These are phyloP conservation scores for Carex parvula DNA, from an alignment of 176 grass and related monocot genomes.

Conservation along the genomic window DNA sequence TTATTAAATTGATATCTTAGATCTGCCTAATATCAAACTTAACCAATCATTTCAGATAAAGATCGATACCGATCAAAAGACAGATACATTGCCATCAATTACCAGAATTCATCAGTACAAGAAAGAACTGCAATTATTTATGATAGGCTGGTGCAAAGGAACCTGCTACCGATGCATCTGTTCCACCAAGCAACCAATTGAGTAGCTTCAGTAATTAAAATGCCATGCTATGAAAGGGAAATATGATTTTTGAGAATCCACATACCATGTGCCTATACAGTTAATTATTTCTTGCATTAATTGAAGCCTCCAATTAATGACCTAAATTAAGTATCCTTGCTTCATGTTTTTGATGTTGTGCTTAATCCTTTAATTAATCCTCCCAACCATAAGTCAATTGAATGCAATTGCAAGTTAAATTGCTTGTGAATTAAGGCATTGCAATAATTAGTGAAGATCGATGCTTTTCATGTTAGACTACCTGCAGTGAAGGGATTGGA, in stretches of 20 bases:
- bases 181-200: background rate
- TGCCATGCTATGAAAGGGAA: background rate
- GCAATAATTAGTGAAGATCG: background rate
- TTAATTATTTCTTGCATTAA: background rate
- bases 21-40: background rate
- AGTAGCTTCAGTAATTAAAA: background rate
- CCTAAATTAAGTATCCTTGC: background rate
- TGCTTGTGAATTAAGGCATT: background rate
- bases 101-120: background rate
- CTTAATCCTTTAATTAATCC: background rate
- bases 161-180: background rate
- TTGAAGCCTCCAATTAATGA: background rate
- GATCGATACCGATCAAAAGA: background rate
- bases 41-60: background rate
- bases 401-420: background rate
- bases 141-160: background rate
- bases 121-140: background rate
- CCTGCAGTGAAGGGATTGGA: background rate
- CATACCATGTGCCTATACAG: background rate
- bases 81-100: background rate
- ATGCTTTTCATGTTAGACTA: background rate
- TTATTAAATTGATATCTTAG: background rate
- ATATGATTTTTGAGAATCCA: background rate
- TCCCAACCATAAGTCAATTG: background rate
- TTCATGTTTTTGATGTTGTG: slow-evolving; percentile 1